Evolutionary conservation across 345 rosid species (phyloP), one percentile per base, ranked within the genome.

Genomic region (Rhodomyrtus tomentosa): DNA sequence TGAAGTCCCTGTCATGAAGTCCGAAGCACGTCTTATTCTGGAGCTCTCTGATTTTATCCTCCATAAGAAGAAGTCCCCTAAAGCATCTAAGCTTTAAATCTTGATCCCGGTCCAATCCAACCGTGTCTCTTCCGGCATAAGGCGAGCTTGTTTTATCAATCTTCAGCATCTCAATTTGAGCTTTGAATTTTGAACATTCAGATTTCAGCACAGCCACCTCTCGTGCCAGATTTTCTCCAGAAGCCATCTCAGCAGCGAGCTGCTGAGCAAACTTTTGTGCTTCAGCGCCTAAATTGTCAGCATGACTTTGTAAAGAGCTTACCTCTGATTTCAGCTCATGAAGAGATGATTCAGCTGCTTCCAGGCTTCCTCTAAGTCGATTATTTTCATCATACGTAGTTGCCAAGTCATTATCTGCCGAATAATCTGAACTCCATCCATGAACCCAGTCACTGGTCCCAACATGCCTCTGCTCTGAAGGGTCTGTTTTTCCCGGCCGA

Each of bases 161-260:
- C 82, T 87, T 88, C 79, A 92, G 85, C 55, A 53, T 86, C 87
- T 90, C 95, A 84, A 95, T 89, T 87, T 95, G 98, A 86, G 82
- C 89, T 90, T 94, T 95, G 88, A 95, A 90, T 87, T 92, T 92
- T 48, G 91, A 92, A 87, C 98, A 93, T 87, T 95, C 99, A 32
- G 92, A 93, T 88, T 95, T 95, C 86, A 97, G 90, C 54, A 86
- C 86, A 55, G 95, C 93, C 83, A 95, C 98, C 91, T 95, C 96
- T 85, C 89, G 92, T 16, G 89, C 91, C 84, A 97, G 90, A 80
- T 90, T 92, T 85, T 93, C 95, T 52, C 98, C 95, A 16, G 99
- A 95, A 82, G 92, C 90, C 90, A 95, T 92, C 93, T 97, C 99
- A 68, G 91, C 88, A 74, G 89, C 90, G 85, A 97, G 98, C 86